phyloP scores from a whole-genome alignment of 257 asterid species.

The Rubia yunnanensis region DNA sequence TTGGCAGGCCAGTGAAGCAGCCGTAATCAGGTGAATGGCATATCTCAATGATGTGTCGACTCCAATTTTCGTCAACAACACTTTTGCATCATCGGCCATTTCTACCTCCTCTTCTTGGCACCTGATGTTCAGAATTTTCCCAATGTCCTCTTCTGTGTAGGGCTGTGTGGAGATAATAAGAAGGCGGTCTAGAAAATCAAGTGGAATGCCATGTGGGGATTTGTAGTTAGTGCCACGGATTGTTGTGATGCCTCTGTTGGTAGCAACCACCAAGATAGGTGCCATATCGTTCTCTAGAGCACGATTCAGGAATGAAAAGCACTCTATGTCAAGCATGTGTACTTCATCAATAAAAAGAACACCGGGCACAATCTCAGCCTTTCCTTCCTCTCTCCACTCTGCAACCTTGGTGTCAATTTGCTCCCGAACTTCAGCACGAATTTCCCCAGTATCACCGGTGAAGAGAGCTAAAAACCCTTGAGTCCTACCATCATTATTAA shows the following conservation, averaged over 20 bases:
- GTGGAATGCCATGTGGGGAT: constrained; percentile 87
- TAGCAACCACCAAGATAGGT: constrained; percentile 86
- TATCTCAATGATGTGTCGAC: constrained; percentile 80
- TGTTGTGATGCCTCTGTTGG: constrained; percentile 88
- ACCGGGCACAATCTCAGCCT: constrained; percentile 91
- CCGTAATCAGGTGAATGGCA: constrained; percentile 70
- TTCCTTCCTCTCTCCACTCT: constrained; percentile 99
- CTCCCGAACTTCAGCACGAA: constrained; percentile 92
- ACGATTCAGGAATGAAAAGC: constrained; percentile 91
- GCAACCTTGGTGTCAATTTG: constrained; percentile 96
- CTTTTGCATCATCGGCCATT: constrained; percentile 79
- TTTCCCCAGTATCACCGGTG: constrained; percentile 90
- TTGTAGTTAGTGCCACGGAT: constrained; percentile 83
- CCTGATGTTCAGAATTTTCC: constrained; percentile 77
- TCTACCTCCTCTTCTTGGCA: constrained; percentile 86
- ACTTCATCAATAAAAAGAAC: constrained; percentile 96
- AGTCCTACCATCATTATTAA: constrained; percentile 39
- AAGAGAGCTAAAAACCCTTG: constrained; percentile 91
- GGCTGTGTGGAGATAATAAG: constrained; percentile 95
- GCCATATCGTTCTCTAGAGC: constrained; percentile 97
- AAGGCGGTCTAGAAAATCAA: constrained; percentile 86
- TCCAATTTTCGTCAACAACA: constrained; percentile 73
- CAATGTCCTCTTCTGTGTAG: constrained; percentile 65
- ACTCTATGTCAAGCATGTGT: constrained; percentile 98
- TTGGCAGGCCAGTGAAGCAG: constrained; percentile 71